Evolutionary conservation across 1,284 basidiomycete genomes (phyloP), one percentile per base, ranked within the genome.

Genomic region (Xerocomus minutiporus): DNA sequence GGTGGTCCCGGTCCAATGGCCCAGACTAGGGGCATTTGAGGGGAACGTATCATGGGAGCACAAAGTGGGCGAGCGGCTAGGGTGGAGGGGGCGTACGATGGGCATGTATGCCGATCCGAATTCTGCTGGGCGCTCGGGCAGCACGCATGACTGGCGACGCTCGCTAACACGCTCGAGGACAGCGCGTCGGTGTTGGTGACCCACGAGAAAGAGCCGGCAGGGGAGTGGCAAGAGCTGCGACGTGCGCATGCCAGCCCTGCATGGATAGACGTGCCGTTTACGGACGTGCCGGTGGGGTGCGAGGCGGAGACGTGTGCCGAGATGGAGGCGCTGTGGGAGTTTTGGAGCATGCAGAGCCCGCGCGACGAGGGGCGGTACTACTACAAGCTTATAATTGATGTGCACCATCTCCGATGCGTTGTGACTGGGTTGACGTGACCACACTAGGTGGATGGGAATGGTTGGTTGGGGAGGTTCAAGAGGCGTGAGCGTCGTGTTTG

Each of bases 31-130:
- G 42, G 69, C 73, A n/a, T 59, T 48, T n/a, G 65, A 71, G 0
- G 71, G 70, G 0, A 81, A 86, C 61, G 73, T 78, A 0, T 66
- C 64, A 0, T 88, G 82, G 79, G 77, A 79, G 28, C 70, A 76
- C 23, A 86, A 81, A 67, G 57, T 68, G 5, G 77, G 85, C 53
- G 76, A 82, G 39, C 63, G 79, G 29, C 60, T 88, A 28, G 65
- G 78, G 23, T 88, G 86, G 86, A 73, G 86, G 17, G 86, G 86
- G 3, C 79, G 75, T 46, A 84, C 79, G 46, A 87, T 86, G 0
- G 86, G 85, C 1, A 84, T 86, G 42, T 74, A 70, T 59, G 78
- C 81, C 52, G 66, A 66, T 0, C 56, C 63, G 5, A 56, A 63
- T 1, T 70, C 69, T 67, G 73, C 6, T 87, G 84, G 85, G 67